Evolutionary conservation across 495 filamentous ascomycete species (phyloP), one percentile per base, ranked within the genome.

Genomic region (Penicillium arizonense): DNA sequence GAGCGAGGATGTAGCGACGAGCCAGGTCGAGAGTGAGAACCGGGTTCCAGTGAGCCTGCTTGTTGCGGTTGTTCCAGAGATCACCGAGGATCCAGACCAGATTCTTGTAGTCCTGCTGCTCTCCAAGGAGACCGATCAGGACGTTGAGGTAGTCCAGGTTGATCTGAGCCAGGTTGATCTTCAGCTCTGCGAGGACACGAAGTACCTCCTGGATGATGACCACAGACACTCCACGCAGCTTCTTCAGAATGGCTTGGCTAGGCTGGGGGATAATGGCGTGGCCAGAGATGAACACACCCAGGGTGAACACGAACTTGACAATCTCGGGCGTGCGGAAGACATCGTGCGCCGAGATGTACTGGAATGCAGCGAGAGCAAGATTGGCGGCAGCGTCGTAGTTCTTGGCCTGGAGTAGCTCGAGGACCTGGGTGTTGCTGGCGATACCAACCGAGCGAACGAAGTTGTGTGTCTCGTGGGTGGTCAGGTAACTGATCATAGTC

Each of bases 361-460:
- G 51, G 64, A 68, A 73, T 3, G 65, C 46, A 32, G 63, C 58
- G 11, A 69, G 44, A 4, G 71, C 69, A 12, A 72, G 61, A 26
- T 72, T 63, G 44, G 44, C 59, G 9, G 67, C 69, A 10, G 49
- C 33, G 4, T 62, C 52, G 47, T 69, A 70, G 34, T 66, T 44
- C 44, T 61, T 56, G 6, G 49, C 38, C 12, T 56, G 35, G 5
- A 74, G 59, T 8, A 72, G 57, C 45, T 68, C 55, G 1, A 52
- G 33, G 12, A 70, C 63, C n/a, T 59, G 65, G 35, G 58, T 41
- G 50, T 70, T 63, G 56, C 58, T 64, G 32, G 69, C 71, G 47
- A 74, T 70, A 39, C 64, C 69, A 21, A 72, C 60, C 4, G 69
- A 74, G 41, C 71, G 69, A 21, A 74, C 30, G 52, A 72, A 71